Percentiles rank a stretch among this genome's conserved stretches.
Evolutionary conservation across 2,329 filamentous ascomycete genomes (phyloP).

Genomic region (Penicillium fuscoglaucum): DNA sequence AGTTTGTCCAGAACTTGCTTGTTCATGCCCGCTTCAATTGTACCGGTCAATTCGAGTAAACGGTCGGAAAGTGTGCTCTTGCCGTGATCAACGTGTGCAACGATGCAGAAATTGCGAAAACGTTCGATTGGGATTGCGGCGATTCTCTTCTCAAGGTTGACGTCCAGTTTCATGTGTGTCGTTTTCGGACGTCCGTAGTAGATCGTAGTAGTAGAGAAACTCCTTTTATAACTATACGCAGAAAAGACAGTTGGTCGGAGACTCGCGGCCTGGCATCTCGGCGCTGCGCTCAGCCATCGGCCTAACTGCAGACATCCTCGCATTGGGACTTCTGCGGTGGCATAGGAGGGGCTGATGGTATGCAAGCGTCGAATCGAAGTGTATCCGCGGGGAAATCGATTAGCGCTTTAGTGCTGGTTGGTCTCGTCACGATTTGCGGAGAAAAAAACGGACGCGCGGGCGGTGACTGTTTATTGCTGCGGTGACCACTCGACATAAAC

Average conservation of each 20-base stretch:
- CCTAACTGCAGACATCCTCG: slow-evolving; percentile 50
- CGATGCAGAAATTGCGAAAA: slow-evolving; percentile 94
- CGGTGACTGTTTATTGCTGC: slow-evolving; percentile 37
- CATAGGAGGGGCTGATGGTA: slow-evolving; percentile 27
- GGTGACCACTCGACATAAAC: slow-evolving; percentile 42
- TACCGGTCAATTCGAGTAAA: slow-evolving; percentile 88
- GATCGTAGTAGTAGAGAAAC: slow-evolving; percentile 35
- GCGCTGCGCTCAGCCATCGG: slow-evolving; percentile 48
- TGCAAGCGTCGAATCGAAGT: slow-evolving; percentile 4
- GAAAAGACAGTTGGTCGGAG: slow-evolving; percentile 30
- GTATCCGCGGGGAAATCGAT: slow-evolving; percentile 3
- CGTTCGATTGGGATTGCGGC: slow-evolving; percentile 53
- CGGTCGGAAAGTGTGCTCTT: slow-evolving; percentile 95
- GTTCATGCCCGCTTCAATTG: slow-evolving; percentile 80
- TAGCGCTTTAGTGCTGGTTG: background rate
- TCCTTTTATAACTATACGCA: slow-evolving; percentile 24
- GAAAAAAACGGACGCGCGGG: slow-evolving; percentile 32
- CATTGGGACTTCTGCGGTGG: slow-evolving; percentile 43
- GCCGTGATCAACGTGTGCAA: slow-evolving; percentile 97
- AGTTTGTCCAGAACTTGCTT: slow-evolving; percentile 97
- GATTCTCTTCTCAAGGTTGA: slow-evolving; percentile 61
- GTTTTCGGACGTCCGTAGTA: slow-evolving; percentile 25
- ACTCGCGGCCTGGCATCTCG: slow-evolving; percentile 34
- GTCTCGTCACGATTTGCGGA: slow-evolving; percentile 28
- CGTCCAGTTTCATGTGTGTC: slow-evolving; percentile 27